A percentile compares a stretch with the other conserved stretches of the same genome.
These are phyloP conservation scores for Kalanchoe fedtschenkoi DNA, from an alignment of 164 flowering plant species.

Conservation along the genomic window DNA sequence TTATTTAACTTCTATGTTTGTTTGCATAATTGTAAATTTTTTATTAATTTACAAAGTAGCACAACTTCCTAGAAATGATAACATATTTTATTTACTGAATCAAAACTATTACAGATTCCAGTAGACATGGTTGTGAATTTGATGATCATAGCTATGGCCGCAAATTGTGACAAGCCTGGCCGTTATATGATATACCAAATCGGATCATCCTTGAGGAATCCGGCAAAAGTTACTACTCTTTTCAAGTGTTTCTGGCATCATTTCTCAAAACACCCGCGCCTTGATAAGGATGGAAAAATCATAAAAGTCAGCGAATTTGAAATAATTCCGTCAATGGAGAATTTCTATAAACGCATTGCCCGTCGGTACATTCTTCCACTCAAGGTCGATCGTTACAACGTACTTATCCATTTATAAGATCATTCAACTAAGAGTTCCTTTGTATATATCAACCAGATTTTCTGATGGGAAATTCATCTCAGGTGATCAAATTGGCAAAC, in stretches of 20 bases:
- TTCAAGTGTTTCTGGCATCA: conserved; percentile 7
- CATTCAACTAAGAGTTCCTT: neutral
- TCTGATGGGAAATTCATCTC: too few species aligned
- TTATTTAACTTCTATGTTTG: neutral
- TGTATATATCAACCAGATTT: neutral
- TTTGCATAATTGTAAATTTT: neutral
- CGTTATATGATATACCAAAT: conserved; percentile 16
- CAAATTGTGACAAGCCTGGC: conserved; percentile 8
- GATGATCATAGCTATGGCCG: conserved; percentile 11
- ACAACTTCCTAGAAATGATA: neutral
- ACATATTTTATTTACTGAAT: neutral
- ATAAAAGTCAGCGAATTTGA: conserved; percentile 17
- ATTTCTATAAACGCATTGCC: conserved; percentile 17
- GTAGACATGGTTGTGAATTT: conserved; percentile 19
- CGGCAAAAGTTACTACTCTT: neutral
- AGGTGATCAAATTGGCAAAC: conserved; percentile 34
- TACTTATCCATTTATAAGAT: too few species aligned
- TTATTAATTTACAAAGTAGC: neutral
- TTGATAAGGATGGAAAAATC: conserved; percentile 21
- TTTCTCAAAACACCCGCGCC: conserved; percentile 21
- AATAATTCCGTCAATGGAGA: conserved; percentile 15
- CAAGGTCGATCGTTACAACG: conserved; percentile 39
- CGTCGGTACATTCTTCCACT: conserved; percentile 34
- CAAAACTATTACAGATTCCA: conserved; percentile 12
- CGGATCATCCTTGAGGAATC: conserved; percentile 22